Percentiles rank a stretch among this genome's conserved stretches.
Conservation (phyloP, 768 basidiomycete species). For the Tricholoma sp. region DNA sequence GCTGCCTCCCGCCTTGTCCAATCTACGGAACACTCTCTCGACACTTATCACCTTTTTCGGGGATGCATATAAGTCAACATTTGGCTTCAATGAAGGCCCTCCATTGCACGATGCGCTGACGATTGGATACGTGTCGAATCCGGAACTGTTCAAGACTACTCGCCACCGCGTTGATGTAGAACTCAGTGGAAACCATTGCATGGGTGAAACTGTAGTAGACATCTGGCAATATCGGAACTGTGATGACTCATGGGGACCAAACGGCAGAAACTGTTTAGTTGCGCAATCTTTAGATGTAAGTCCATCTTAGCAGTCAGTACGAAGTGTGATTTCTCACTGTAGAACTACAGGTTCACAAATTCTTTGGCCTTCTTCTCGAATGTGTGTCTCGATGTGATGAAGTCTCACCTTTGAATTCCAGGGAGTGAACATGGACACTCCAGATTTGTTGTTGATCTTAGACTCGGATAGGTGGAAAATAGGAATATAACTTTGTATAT, state of each 20-base stretch:
- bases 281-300: constrained; percentile 64
- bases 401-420: constrained; percentile 53
- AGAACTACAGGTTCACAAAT: constrained; percentile 45
- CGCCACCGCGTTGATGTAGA: constrained; percentile 86
- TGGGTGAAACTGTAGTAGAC: constrained; percentile 80
- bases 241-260: constrained; percentile 67
- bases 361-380: constrained; percentile 63
- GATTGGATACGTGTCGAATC: constrained; percentile 68
- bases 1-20: constrained; percentile 32
- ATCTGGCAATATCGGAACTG: constrained; percentile 57
- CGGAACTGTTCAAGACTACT: constrained; percentile 54
- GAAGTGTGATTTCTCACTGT: neutral
- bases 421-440: neutral
- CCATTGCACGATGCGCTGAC: constrained; percentile 87
- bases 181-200: constrained; percentile 55
- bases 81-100: constrained; percentile 81
- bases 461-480: no score
- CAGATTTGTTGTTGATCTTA: no score
- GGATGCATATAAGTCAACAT: constrained; percentile 63
- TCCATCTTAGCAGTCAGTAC: neutral
- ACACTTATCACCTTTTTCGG: constrained; percentile 75
- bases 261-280: constrained; percentile 74
- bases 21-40: constrained; percentile 67
- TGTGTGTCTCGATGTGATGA: constrained; percentile 55
- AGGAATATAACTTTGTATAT: no score